Evolutionary conservation across 2,329 filamentous ascomycete genomes (phyloP).

Genomic region (Grosmannia clavigera): DNA sequence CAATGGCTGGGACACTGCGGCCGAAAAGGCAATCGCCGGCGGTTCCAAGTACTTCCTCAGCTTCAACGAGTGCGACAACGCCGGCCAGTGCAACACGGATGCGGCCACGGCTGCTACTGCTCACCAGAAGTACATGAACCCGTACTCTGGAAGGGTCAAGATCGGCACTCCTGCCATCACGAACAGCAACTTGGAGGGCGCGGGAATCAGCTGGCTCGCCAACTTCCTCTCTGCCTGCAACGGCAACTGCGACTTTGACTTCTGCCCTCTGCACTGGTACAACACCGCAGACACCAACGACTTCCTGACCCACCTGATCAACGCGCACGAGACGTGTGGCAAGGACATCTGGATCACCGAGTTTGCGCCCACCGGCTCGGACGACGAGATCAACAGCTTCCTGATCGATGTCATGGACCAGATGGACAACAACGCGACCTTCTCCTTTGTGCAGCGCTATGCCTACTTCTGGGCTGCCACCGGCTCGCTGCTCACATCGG

Average conservation of each 20-base stretch:
- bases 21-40: slow-evolving; percentile 34
- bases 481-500: slow-evolving; percentile 28
- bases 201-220: slow-evolving; percentile 45
- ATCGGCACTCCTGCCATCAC: slow-evolving; percentile 50
- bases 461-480: slow-evolving; percentile 42
- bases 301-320: slow-evolving; percentile 42
- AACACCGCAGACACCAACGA: slow-evolving; percentile 31
- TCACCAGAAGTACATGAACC: slow-evolving; percentile 43
- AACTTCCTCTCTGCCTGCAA: slow-evolving; percentile 39
- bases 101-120: slow-evolving; percentile 37
- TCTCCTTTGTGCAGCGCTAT: slow-evolving; percentile 40
- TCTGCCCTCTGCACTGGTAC: slow-evolving; percentile 55
- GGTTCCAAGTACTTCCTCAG: slow-evolving; percentile 47
- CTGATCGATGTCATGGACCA: slow-evolving; percentile 33
- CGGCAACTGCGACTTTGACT: slow-evolving; percentile 41
- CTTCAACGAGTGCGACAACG: slow-evolving; percentile 62
- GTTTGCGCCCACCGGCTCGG: slow-evolving; percentile 41
- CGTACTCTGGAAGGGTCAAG: slow-evolving; percentile 36
- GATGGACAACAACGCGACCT: slow-evolving; percentile 32
- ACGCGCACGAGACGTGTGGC: slow-evolving; percentile 32
- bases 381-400: slow-evolving; percentile 33
- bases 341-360: slow-evolving; percentile 52
- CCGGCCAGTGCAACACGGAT: slow-evolving; percentile 44
- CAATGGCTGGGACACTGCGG: slow-evolving; percentile 36
- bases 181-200: slow-evolving; percentile 37